phyloP scores from a whole-genome alignment of 129 eudicot genomes.

The Apium graveolens region DNA sequence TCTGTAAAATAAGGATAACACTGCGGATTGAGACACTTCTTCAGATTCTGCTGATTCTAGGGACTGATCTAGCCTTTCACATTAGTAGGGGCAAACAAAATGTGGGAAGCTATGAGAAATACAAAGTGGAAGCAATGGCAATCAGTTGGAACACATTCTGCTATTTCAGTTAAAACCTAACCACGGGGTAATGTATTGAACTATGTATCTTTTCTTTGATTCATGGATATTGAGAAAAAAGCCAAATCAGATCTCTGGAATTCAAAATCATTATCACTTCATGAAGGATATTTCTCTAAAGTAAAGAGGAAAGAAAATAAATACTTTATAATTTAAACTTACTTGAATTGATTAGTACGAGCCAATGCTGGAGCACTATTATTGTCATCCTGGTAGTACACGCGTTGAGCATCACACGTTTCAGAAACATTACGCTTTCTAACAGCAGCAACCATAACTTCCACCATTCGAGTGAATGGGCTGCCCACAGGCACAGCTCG shows the following conservation, averaged over 20 bases:
- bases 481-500: slow-evolving; percentile 39
- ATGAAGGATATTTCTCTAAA: too few relatives aligned
- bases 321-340: neutral
- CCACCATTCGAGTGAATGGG: slow-evolving; percentile 56
- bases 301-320: too few relatives aligned
- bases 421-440: slow-evolving; percentile 29
- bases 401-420: neutral
- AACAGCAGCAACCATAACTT: slow-evolving; percentile 45
- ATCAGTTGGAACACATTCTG: neutral
- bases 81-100: too few relatives aligned
- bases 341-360: slow-evolving; percentile 47
- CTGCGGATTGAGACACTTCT: too few relatives aligned
- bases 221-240: neutral
- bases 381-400: slow-evolving; percentile 23
- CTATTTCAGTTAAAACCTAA: too few relatives aligned
- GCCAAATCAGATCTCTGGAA: neutral
- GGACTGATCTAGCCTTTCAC: too few relatives aligned
- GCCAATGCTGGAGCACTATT: slow-evolving; percentile 21
- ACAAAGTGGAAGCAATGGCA: too few relatives aligned
- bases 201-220: neutral
- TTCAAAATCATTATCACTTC: neutral
- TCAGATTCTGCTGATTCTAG: too few relatives aligned
- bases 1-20: too few relatives aligned
- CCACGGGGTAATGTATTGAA: too few relatives aligned
- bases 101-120: too few relatives aligned